Percentiles rank a stretch among this genome's conserved stretches.
Evolutionary conservation across 768 basidiomycete genomes (phyloP).

Genomic region (Tulasnella sp.): DNA sequence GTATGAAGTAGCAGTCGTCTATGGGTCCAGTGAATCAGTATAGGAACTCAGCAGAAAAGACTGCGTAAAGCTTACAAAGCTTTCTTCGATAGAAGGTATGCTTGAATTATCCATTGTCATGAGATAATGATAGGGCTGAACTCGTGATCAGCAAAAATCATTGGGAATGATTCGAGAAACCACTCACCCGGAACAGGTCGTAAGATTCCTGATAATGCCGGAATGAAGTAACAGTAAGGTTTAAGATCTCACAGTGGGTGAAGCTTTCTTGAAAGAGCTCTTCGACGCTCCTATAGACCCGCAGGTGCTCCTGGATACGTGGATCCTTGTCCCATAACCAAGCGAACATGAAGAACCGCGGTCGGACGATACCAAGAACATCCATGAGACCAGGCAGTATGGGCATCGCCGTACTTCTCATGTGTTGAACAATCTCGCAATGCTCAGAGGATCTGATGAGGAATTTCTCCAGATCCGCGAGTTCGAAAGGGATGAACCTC

Average conservation of each 20-base stretch:
- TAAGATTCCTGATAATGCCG: background rate
- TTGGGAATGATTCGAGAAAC: no score
- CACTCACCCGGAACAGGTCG: background rate
- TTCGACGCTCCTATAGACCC: background rate
- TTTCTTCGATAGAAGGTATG: no score
- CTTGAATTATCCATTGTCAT: no score
- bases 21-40: no score
- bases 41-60: no score
- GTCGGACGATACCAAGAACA: background rate
- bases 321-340: background rate
- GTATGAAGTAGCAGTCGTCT: no score
- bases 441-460: background rate
- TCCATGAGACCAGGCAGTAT: background rate
- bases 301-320: background rate
- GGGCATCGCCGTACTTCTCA: background rate
- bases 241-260: background rate
- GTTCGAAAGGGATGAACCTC: background rate
- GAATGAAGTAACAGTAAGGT: background rate
- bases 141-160: no score
- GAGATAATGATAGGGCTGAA: no score
- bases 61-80: no score
- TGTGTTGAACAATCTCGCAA: background rate
- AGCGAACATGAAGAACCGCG: background rate
- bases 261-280: background rate
- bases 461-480: background rate